These are phyloP conservation scores for Trichoderma sp. DNA, from an alignment of 2,329 filamentous ascomycete species.

Conservation along the genomic window DNA sequence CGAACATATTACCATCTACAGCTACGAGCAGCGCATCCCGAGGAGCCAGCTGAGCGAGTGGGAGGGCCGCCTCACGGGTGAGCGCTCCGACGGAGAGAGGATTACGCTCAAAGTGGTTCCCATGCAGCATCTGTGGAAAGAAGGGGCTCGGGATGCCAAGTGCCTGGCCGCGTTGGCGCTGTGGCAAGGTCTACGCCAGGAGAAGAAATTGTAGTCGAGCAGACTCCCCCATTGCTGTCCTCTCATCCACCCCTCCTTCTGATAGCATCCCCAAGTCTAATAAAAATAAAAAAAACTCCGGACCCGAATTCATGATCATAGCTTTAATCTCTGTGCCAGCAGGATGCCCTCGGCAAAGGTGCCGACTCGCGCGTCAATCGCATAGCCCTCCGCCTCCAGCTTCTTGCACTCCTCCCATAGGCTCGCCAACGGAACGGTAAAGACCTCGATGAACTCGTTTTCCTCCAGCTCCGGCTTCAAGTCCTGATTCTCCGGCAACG, in stretches of 20 bases:
- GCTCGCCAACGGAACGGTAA: constrained; percentile 63
- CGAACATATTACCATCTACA: constrained; percentile 60
- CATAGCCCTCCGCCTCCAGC: constrained; percentile 70
- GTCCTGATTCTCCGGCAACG: constrained; percentile 66
- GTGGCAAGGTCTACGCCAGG: constrained; percentile 56
- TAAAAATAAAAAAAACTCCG: neutral
- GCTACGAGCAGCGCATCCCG: constrained; percentile 55
- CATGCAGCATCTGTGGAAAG: constrained; percentile 58
- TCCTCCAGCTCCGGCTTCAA: constrained; percentile 72
- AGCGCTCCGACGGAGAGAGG: constrained; percentile 60
- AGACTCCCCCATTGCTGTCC: neutral
- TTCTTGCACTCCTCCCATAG: constrained; percentile 67
- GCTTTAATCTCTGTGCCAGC: constrained; percentile 60
- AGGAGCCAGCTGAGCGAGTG: constrained; percentile 53
- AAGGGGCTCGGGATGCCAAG: constrained; percentile 60
- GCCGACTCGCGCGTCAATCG: constrained; percentile 76
- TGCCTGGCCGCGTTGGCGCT: constrained; percentile 60
- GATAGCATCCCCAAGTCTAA: neutral
- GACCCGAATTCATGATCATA: constrained; percentile 32
- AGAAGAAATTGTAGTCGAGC: constrained; percentile 42
- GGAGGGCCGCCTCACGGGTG: constrained; percentile 59
- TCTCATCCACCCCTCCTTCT: neutral
- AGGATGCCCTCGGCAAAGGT: constrained; percentile 79
- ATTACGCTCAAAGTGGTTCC: constrained; percentile 62
- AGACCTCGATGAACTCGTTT: constrained; percentile 80